Evolutionary conservation across 768 basidiomycete species (phyloP).

Genomic region (Gloeophyllum trabeum): DNA sequence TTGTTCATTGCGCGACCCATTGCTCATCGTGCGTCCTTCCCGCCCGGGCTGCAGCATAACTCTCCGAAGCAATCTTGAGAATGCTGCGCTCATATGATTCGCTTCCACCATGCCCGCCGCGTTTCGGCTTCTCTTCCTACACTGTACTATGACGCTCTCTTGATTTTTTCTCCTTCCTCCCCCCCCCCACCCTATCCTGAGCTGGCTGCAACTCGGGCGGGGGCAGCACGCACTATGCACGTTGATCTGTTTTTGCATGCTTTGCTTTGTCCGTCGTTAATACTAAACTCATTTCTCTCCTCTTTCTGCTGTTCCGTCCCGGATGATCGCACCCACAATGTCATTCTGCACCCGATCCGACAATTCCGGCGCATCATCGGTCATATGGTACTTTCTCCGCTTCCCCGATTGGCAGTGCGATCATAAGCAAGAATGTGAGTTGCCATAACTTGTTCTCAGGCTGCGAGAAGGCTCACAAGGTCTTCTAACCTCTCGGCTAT

Average conservation of each 20-base stretch:
- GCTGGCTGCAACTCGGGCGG: background rate
- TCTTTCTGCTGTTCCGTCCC: conserved; percentile 5
- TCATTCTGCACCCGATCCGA: conserved; percentile 2
- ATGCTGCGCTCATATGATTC: conserved; percentile 51
- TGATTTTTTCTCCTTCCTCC: background rate
- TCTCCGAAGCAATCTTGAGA: conserved; percentile 53
- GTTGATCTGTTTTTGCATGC: background rate
- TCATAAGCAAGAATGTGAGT: conserved; percentile 66
- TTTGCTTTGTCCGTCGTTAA: background rate
- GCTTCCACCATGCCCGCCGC: no score
- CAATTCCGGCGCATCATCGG: conserved; percentile 6
- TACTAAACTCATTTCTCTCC: conserved; percentile 6
- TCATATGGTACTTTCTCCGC: conserved; percentile 2
- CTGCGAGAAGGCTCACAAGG: conserved; percentile 4
- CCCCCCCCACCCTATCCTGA: conserved; percentile 1
- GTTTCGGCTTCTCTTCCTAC: no score
- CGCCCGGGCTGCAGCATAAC: conserved; percentile 42
- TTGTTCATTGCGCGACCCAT: conserved; percentile 13
- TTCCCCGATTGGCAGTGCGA: conserved; percentile 29
- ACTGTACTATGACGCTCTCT: background rate
- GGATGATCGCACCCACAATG: conserved; percentile 4
- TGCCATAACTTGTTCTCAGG: conserved; percentile 4
- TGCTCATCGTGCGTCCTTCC: conserved; percentile 18
- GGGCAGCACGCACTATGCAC: background rate
- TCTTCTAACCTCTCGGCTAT: conserved; percentile 1